These are phyloP conservation scores for Syncephalastrum monosporum DNA, from an alignment of 371 early-diverging fungal species.

Conservation along the genomic window DNA sequence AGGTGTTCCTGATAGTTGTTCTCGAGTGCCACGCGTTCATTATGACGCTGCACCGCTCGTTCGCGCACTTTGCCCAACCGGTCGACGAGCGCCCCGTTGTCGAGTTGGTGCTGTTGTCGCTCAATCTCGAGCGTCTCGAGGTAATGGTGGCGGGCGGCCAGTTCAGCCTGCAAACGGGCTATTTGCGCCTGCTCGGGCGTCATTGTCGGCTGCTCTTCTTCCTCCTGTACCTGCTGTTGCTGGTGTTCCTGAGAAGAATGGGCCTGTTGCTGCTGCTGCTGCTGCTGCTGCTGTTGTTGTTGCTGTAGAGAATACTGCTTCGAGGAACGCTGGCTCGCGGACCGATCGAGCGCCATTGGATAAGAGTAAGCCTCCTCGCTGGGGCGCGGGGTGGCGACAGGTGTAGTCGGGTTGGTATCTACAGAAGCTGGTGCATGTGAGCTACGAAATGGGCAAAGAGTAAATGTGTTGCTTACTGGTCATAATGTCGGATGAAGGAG, in stretches of 20 bases:
- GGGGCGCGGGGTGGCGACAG: no score
- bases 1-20: slow-evolving; percentile 56
- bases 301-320: no score
- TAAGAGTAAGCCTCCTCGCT: no score
- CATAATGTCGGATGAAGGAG: no score
- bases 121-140: slow-evolving; percentile 23
- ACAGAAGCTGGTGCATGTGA: no score
- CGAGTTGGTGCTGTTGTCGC: slow-evolving; percentile 21
- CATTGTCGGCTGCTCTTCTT: slow-evolving; percentile 1
- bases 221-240: neutral
- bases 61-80: slow-evolving; percentile 14
- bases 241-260: neutral
- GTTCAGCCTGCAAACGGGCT: slow-evolving; percentile 17
- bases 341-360: no score
- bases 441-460: no score
- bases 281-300: no score
- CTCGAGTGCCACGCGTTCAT: slow-evolving; percentile 26
- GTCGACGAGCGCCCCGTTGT: slow-evolving; percentile 17
- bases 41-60: slow-evolving; percentile 22
- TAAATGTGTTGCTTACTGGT: no score
- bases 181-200: slow-evolving; percentile 1
- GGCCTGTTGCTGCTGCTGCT: neutral
- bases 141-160: slow-evolving; percentile 15
- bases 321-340: no score
- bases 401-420: no score